A percentile compares a stretch with the other conserved stretches of the same genome.
phyloP scores from a whole-genome alignment of 495 filamentous ascomycete species.

The Margaritispora aquatica region DNA sequence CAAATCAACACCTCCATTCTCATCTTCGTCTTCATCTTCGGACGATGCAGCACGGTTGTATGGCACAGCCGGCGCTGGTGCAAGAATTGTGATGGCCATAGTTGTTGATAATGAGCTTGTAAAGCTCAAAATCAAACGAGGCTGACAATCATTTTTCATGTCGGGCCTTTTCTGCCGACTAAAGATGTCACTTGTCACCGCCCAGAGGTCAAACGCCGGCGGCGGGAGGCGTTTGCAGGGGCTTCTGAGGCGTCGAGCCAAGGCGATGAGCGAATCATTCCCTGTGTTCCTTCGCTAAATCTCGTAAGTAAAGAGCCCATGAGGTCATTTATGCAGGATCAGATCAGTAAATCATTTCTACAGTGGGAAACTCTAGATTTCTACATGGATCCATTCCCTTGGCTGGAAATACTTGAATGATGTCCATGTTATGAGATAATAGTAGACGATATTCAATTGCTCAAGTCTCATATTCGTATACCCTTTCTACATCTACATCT shows the following conservation, averaged over 20 bases:
- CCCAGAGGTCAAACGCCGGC: neutral
- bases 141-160: neutral
- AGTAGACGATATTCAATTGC: too few species aligned
- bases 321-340: neutral
- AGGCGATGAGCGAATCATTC: neutral
- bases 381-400: neutral
- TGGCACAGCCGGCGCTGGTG: slow-evolving; percentile 44
- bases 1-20: slow-evolving; percentile 41
- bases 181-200: neutral
- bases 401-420: neutral
- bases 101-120: neutral
- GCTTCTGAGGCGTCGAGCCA: neutral
- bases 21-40: slow-evolving; percentile 28
- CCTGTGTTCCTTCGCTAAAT: too few species aligned
- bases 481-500: too few species aligned
- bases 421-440: too few species aligned
- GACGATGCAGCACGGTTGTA: slow-evolving; percentile 37
- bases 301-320: too few species aligned
- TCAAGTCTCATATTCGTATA: too few species aligned
- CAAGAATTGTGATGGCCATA: slow-evolving; percentile 80
- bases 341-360: too few species aligned
- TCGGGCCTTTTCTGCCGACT: neutral
- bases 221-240: neutral
- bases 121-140: neutral
- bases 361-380: neutral